phyloP scores from a whole-genome alignment of 2,329 filamentous ascomycete species.

The Penicillium paneum region DNA sequence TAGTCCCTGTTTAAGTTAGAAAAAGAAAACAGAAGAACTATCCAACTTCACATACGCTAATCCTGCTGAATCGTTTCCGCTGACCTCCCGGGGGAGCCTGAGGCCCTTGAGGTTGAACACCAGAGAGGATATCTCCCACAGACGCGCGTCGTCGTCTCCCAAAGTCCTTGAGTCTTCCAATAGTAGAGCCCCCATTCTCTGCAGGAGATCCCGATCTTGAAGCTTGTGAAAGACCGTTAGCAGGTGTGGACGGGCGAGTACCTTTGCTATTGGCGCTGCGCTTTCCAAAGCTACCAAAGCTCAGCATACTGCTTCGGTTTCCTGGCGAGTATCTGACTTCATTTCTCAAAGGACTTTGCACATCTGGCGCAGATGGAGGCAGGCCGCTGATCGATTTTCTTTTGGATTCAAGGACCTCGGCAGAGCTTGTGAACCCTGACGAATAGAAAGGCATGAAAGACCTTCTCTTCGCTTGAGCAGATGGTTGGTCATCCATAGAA shows the following conservation, averaged over 20 bases:
- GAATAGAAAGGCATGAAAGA: slow-evolving; percentile 4
- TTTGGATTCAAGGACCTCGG: slow-evolving; percentile 19
- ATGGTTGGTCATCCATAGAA: slow-evolving; percentile 1
- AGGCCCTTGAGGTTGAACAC: slow-evolving; percentile 16
- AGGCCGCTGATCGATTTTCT: slow-evolving; percentile 21
- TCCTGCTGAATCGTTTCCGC: slow-evolving; percentile 19
- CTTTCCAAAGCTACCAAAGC: slow-evolving; percentile 24
- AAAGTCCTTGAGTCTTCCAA: slow-evolving; percentile 29
- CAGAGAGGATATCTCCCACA: slow-evolving; percentile 20
- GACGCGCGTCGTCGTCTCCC: slow-evolving; percentile 29
- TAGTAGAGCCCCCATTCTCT: slow-evolving; percentile 20
- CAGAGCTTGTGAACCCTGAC: slow-evolving; percentile 8
- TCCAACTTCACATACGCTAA: slow-evolving; percentile 16
- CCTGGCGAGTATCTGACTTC: slow-evolving; percentile 25
- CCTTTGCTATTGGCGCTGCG: slow-evolving; percentile 18
- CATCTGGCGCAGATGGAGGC: slow-evolving; percentile 14
- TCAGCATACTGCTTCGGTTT: slow-evolving; percentile 25
- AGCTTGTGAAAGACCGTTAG: slow-evolving; percentile 13
- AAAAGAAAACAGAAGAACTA: not conserved
- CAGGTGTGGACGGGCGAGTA: slow-evolving; percentile 20
- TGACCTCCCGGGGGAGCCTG: slow-evolving; percentile 8
- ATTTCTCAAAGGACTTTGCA: slow-evolving; percentile 24
- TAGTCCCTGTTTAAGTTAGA: slow-evolving; percentile 16
- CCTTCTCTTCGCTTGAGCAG: not conserved
- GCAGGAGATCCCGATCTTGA: slow-evolving; percentile 7